A percentile compares a stretch with the other conserved stretches of the same genome.
Conservation (phyloP, 129 eudicot species). For the Lactuca sativa region DNA sequence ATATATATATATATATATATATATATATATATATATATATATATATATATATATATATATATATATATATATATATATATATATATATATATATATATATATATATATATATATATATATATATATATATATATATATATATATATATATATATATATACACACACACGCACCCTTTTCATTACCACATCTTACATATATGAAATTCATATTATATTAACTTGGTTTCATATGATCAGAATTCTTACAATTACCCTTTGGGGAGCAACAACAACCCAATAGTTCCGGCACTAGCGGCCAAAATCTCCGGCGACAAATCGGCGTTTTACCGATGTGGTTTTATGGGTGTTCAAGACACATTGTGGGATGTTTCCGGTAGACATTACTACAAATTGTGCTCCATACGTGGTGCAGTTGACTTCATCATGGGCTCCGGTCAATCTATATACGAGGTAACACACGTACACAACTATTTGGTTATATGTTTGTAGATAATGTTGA, state of each 20-base stretch:
- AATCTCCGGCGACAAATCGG: constrained; percentile 61
- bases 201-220: background rate
- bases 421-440: constrained; percentile 82
- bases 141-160: no score
- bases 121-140: no score
- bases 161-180: no score
- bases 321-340: constrained; percentile 64
- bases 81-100: no score
- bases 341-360: constrained; percentile 79
- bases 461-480: no score
- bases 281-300: constrained; percentile 59
- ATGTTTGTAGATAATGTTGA: no score
- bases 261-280: constrained; percentile 16
- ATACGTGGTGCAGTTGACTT: constrained; percentile 85
- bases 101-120: no score
- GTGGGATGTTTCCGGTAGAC: constrained; percentile 78
- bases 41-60: no score
- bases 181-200: background rate
- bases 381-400: constrained; percentile 56
- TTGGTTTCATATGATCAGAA: constrained; percentile 39
- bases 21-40: no score
- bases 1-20: no score
- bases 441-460: constrained; percentile 69
- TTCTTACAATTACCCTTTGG: constrained; percentile 57
- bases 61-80: no score